A percentile compares a stretch with the other conserved stretches of the same genome.
These are phyloP conservation scores for Fusarium secorum DNA, from an alignment of 2,329 filamentous ascomycete genomes.

Conservation along the genomic window DNA sequence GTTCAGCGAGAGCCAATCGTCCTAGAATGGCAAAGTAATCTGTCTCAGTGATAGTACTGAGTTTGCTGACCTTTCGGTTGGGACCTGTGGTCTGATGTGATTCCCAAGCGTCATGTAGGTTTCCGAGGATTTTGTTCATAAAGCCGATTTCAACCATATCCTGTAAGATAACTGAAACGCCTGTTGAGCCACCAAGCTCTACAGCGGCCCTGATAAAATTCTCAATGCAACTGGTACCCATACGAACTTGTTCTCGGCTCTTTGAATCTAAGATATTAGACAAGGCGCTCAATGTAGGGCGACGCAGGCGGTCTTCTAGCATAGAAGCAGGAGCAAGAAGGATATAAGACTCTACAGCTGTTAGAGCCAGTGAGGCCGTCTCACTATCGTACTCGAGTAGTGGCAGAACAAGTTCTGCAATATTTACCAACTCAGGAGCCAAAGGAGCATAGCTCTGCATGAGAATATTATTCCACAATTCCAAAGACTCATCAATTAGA, in stretches of 20 bases:
- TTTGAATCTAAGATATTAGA: constrained; percentile 59
- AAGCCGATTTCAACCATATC: constrained; percentile 72
- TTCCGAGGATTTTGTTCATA: constrained; percentile 68
- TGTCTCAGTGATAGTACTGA: constrained; percentile 79
- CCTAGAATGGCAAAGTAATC: constrained; percentile 88
- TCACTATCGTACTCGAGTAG: constrained; percentile 73
- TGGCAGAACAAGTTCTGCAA: constrained; percentile 70
- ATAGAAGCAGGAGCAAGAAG: constrained; percentile 73
- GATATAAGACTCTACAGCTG: constrained; percentile 75
- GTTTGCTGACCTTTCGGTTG: constrained; percentile 70
- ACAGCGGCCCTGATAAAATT: constrained; percentile 70
- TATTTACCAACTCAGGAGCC: constrained; percentile 66
- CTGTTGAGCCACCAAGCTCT: constrained; percentile 66
- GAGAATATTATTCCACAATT: constrained; percentile 84
- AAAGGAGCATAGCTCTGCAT: constrained; percentile 70
- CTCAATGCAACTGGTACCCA: constrained; percentile 69
- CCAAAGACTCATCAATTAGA: constrained; percentile 88
- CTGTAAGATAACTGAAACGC: constrained; percentile 68
- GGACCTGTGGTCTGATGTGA: constrained; percentile 85
- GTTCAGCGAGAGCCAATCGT: constrained; percentile 77
- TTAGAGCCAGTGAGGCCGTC: constrained; percentile 67
- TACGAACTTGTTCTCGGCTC: constrained; percentile 65
- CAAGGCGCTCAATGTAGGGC: constrained; percentile 58
- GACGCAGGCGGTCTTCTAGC: constrained; percentile 63
- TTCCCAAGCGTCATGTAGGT: constrained; percentile 73